Evolutionary conservation across 2,329 filamentous ascomycete species (phyloP).

Genomic region (Orbilia javanica): DNA sequence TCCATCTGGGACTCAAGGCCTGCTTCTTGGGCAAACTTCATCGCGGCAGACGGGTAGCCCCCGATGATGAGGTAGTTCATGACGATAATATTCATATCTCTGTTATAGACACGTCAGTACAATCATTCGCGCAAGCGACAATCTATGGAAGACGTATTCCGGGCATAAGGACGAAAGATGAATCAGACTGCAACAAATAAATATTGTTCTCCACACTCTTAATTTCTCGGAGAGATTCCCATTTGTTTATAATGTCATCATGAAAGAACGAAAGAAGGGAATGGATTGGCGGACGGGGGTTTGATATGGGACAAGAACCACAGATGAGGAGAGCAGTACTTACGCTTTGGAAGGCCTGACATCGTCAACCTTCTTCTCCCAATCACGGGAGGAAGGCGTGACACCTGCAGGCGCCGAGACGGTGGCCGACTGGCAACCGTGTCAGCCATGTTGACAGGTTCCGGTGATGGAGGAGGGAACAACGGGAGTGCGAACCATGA

Average conservation of each 20-base stretch:
- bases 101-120: conserved; percentile 67
- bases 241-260: conserved; percentile 95
- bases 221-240: conserved; percentile 99
- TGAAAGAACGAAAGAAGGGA: conserved; percentile 63
- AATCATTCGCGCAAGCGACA: background rate
- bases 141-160: conserved; percentile 17
- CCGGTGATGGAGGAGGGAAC: conserved; percentile 56
- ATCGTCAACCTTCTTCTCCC: conserved; percentile 84
- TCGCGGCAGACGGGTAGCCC: conserved; percentile 91
- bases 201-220: conserved; percentile 82
- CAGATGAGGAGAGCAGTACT: conserved; percentile 66
- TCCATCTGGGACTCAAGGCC: conserved; percentile 83
- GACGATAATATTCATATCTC: conserved; percentile 94
- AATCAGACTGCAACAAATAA: conserved; percentile 76
- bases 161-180: conserved; percentile 60
- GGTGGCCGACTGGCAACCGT: conserved; percentile 61
- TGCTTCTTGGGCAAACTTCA: conserved; percentile 93
- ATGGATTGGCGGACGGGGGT: conserved; percentile 61
- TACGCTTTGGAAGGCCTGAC: conserved; percentile 92
- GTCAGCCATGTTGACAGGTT: conserved; percentile 58
- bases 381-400: conserved; percentile 67
- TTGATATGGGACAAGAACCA: conserved; percentile 14
- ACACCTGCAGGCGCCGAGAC: conserved; percentile 57
- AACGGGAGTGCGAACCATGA: conserved; percentile 57
- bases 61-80: conserved; percentile 97